Percentiles rank a stretch among this genome's conserved stretches.
Evolutionary conservation across 2,329 filamentous ascomycete species (phyloP).

Genomic region (Scedosporium dehoogii): DNA sequence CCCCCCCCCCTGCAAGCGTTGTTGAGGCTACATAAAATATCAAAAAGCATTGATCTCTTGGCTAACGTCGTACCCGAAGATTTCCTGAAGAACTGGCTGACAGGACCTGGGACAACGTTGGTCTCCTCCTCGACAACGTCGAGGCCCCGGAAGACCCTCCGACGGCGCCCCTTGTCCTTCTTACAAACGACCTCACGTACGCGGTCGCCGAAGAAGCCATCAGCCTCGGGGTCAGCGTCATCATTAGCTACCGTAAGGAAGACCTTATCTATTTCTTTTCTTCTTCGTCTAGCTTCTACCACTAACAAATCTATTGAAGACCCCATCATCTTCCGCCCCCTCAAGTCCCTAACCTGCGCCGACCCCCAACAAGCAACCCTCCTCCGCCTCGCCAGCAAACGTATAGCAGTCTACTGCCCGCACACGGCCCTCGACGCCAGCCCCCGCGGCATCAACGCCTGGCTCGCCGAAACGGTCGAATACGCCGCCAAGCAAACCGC

Average conservation of each 20-base stretch:
- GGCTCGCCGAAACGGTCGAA: constrained; percentile 80
- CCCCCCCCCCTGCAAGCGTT: not conserved
- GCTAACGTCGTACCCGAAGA: constrained; percentile 29
- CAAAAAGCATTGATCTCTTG: too few species aligned
- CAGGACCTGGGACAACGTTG: constrained; percentile 93
- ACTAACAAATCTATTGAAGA: constrained; percentile 38
- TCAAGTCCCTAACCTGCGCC: constrained; percentile 77
- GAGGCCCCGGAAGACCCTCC: constrained; percentile 17
- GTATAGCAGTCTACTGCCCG: constrained; percentile 90
- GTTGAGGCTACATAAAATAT: too few species aligned
- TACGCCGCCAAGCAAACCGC: constrained; percentile 25
- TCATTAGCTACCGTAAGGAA: constrained; percentile 73
- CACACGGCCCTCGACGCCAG: constrained; percentile 92
- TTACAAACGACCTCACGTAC: constrained; percentile 82
- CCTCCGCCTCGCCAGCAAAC: constrained; percentile 69
- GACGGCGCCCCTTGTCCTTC: constrained; percentile 31
- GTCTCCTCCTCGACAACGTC: constrained; percentile 53
- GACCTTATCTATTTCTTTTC: not conserved
- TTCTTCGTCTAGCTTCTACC: not conserved
- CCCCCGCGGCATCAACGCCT: constrained; percentile 77
- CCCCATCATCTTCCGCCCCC: constrained; percentile 88
- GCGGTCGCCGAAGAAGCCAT: constrained; percentile 89
- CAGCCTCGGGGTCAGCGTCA: constrained; percentile 59
- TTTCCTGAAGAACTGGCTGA: constrained; percentile 88
- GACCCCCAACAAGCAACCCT: constrained; percentile 84